Evolutionary conservation across 805 yeast genomes (phyloP).

Genomic region (Starmerella apicola): DNA sequence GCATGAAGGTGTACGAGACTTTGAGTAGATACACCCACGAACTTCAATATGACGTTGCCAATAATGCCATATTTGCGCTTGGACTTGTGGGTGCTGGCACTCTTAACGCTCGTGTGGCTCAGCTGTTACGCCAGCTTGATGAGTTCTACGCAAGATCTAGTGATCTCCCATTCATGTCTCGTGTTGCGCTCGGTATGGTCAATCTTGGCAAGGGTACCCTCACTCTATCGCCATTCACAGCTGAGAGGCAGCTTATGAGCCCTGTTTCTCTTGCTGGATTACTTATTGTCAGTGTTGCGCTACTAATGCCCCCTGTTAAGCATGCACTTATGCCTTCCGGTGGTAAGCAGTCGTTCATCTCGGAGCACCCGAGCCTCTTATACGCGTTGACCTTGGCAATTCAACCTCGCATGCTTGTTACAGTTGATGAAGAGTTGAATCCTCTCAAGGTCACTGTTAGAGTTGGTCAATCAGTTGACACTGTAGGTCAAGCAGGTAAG

Average conservation of each 20-base stretch:
- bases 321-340: too few relatives aligned
- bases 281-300: conserved; percentile 68
- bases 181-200: conserved; percentile 88
- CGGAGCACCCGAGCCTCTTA: conserved; percentile 62
- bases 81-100: conserved; percentile 99
- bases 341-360: conserved; percentile 65
- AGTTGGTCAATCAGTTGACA: conserved; percentile 98
- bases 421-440: conserved; percentile 81
- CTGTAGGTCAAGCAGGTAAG: conserved; percentile 97
- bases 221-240: conserved; percentile 77
- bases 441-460: conserved; percentile 93
- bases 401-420: conserved; percentile 83
- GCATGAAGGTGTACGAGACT: conserved; percentile 94
- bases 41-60: conserved; percentile 83
- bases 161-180: conserved; percentile 80
- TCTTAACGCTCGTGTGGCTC: conserved; percentile 94
- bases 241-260: conserved; percentile 74
- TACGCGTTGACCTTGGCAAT: conserved; percentile 79
- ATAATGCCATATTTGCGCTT: conserved; percentile 91
- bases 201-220: conserved; percentile 95
- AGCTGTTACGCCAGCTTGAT: conserved; percentile 86
- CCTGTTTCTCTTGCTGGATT: conserved; percentile 84
- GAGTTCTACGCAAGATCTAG: conserved; percentile 83
- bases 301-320: conserved; percentile 60
- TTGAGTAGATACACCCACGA: conserved; percentile 94